Evolutionary conservation across 495 filamentous ascomycete species (phyloP).

Genomic region (Pyrenopolyporus hunteri): DNA sequence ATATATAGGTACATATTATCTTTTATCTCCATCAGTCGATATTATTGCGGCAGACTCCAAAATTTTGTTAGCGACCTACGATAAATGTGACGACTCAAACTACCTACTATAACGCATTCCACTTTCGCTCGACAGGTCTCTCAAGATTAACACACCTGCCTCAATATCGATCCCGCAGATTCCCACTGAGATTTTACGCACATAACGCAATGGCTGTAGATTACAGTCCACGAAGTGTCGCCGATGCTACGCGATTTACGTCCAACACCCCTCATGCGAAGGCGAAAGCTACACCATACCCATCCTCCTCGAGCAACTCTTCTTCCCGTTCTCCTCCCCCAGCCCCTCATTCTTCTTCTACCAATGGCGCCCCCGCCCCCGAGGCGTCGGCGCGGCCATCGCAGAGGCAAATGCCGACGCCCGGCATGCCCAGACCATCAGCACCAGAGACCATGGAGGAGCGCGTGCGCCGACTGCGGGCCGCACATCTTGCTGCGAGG

Average conservation of each 20-base stretch:
- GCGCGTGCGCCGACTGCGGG: slow-evolving; percentile 85
- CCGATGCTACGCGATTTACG: slow-evolving; percentile 95
- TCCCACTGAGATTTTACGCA: too few relatives aligned
- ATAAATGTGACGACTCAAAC: background rate
- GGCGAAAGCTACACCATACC: slow-evolving; percentile 60
- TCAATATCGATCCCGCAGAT: too few relatives aligned
- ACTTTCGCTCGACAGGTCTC: background rate
- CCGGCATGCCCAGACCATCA: slow-evolving; percentile 49
- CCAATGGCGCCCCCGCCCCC: too few relatives aligned
- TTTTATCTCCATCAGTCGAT: slow-evolving; percentile 6
- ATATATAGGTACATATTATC: too few relatives aligned
- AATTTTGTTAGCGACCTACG: slow-evolving; percentile 20
- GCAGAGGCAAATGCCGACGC: slow-evolving; percentile 67
- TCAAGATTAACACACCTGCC: too few relatives aligned
- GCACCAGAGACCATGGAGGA: slow-evolving; percentile 80
- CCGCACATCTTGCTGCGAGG: slow-evolving; percentile 74
- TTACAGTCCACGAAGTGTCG: slow-evolving; percentile 81
- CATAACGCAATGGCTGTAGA: slow-evolving; percentile 17
- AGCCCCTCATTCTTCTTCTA: too few relatives aligned
- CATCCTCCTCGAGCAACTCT: slow-evolving; percentile 38
- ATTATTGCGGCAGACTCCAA: slow-evolving; percentile 12
- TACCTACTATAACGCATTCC: background rate
- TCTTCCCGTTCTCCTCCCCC: slow-evolving; percentile 33
- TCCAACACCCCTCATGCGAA: slow-evolving; percentile 86
- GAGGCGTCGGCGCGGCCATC: too few relatives aligned